phyloP scores from a whole-genome alignment of 2,329 filamentous ascomycete genomes.

The Aspergillus sp. region DNA sequence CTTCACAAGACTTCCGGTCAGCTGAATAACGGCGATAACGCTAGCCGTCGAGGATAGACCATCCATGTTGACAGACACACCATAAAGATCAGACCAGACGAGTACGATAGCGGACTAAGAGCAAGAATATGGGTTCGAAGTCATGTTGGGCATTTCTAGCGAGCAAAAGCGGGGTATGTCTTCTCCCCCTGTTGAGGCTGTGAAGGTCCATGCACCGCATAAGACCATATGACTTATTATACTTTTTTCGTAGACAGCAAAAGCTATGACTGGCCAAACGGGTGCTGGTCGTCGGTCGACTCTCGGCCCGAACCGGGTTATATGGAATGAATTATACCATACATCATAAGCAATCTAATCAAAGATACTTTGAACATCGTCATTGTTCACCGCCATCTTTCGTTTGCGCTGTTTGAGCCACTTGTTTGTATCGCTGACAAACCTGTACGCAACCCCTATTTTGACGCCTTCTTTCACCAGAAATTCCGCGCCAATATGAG shows the following conservation, averaged over 20 bases:
- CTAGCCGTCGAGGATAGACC: constrained; percentile 14
- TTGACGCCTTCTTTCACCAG: too few species aligned
- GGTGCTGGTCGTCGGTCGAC: constrained; percentile 6
- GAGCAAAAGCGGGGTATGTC: constrained; percentile 10
- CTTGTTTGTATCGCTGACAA: too few species aligned
- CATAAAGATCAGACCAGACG: constrained; percentile 3
- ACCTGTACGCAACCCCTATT: too few species aligned
- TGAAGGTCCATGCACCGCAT: not conserved
- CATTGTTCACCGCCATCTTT: too few species aligned
- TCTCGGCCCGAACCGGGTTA: constrained; percentile 10
- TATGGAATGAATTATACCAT: too few species aligned
- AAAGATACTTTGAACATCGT: too few species aligned
- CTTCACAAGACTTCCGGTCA: constrained; percentile 18
- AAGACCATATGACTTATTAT: constrained; percentile 5
- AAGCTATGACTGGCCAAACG: constrained; percentile 1
- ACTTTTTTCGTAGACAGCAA: constrained; percentile 1
- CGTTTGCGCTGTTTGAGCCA: too few species aligned
- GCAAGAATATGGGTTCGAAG: constrained; percentile 5
- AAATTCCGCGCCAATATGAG: too few species aligned
- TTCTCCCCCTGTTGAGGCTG: not conserved
- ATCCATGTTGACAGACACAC: constrained; percentile 7
- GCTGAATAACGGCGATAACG: constrained; percentile 23
- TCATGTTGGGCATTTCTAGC: constrained; percentile 8
- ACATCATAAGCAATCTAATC: too few species aligned
- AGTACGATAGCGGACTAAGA: constrained; percentile 4